A percentile compares a stretch with the other conserved stretches of the same genome.
These are phyloP conservation scores for Candida multigemmis DNA, from an alignment of 805 yeast species.

Conservation along the genomic window DNA sequence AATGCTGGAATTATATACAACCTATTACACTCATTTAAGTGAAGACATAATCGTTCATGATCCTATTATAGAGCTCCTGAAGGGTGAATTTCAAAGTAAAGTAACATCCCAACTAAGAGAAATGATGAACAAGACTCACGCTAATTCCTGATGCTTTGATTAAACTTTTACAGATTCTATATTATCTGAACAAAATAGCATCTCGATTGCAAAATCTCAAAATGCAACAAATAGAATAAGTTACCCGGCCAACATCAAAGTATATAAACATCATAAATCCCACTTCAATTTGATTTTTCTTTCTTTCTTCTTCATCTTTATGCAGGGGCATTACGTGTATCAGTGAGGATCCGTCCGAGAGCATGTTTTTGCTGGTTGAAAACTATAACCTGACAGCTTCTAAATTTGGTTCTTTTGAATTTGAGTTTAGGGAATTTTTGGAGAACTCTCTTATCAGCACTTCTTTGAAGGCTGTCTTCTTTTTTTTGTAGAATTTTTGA, in stretches of 20 bases:
- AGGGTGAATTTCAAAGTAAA: no score
- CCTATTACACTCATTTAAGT: conserved; percentile 17
- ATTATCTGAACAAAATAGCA: no score
- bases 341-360: conserved; percentile 99
- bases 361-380: conserved; percentile 99
- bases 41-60: conserved; percentile 8
- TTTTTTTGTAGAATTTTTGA: no score
- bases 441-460: no score
- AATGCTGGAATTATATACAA: conserved; percentile 30
- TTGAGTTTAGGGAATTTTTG: conserved; percentile 67
- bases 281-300: not conserved
- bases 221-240: no score
- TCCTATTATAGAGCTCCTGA: conserved; percentile 5
- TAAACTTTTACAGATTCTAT: no score
- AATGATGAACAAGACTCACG: no score
- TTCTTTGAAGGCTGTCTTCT: conserved; percentile 22
- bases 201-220: no score
- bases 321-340: conserved; percentile 99
- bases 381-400: conserved; percentile 95
- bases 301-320: conserved; percentile 59
- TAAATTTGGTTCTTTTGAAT: conserved; percentile 40
- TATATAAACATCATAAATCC: conserved; percentile 2
- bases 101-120: no score
- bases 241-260: conserved; percentile 3
- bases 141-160: no score